Evolutionary conservation across 768 basidiomycete genomes (phyloP).

Genomic region (Suillus tomentosus): DNA sequence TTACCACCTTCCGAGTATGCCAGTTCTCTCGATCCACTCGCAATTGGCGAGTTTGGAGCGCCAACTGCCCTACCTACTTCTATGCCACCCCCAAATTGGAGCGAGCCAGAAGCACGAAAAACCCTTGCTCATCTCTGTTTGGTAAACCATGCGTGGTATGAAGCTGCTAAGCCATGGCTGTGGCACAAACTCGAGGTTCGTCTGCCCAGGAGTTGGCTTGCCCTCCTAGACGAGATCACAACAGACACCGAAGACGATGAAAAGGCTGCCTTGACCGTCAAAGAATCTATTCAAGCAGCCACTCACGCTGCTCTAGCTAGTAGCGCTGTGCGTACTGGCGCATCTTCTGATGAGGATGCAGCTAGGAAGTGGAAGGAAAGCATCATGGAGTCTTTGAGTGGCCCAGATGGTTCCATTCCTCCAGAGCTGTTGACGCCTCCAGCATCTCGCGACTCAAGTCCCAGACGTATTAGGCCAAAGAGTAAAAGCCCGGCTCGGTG

Average conservation of each 20-base stretch:
- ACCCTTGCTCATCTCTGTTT: conserved; percentile 74
- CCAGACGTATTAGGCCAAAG: conserved; percentile 70
- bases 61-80: conserved; percentile 75
- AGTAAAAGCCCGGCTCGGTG: conserved; percentile 83
- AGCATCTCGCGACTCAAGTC: conserved; percentile 83
- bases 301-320: conserved; percentile 62
- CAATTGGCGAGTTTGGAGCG: conserved; percentile 40
- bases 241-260: conserved; percentile 67
- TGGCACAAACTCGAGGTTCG: conserved; percentile 85
- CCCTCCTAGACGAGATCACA: conserved; percentile 76
- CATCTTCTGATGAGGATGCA: conserved; percentile 40
- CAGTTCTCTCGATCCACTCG: conserved; percentile 72
- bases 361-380: conserved; percentile 59
- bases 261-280: conserved; percentile 64
- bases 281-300: conserved; percentile 65
- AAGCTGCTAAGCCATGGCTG: conserved; percentile 85
- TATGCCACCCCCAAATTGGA: conserved; percentile 69
- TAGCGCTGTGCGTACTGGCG: conserved; percentile 39
- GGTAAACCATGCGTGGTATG: conserved; percentile 76
- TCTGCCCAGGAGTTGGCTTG: conserved; percentile 82
- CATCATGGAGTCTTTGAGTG: conserved; percentile 56
- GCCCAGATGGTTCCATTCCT: conserved; percentile 71
- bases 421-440: conserved; percentile 77
- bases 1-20: conserved; percentile 45
- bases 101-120: conserved; percentile 63